Base-by-base conservation (phyloP, 257 asterid genomes). In the Ligustrum vulgare region DNA sequence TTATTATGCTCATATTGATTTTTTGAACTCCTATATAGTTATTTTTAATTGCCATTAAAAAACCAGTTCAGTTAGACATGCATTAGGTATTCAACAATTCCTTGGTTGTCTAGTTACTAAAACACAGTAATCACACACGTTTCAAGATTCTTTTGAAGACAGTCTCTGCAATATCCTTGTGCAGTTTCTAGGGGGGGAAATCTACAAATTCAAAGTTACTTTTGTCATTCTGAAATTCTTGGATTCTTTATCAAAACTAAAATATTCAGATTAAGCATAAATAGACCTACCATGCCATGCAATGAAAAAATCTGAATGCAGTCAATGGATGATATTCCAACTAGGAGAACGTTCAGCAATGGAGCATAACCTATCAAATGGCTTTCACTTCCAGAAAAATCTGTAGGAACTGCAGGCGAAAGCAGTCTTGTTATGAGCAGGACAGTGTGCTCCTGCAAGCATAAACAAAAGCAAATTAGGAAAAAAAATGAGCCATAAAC, bases 241-340 rank as follows among this genome's bases (percentile, higher is more conserved):
- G 60, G 67, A 33, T 33, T 58, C 45, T 64, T 33, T 13, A 49
- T 60, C 63, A 47, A 60, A 73, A 78, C 34, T 72, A 72, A 39
- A 70, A 67, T 64, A 51, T 34, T 69, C 22, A 70, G 34, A 81
- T 70, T 18, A 70, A 43, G 63, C 33, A 34, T 23, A 15, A 70
- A 77, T 4, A 62, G 82, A 91, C 97, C 78, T 90, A 94, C 99
- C 99, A 93, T 83, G 78, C 99, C 99, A 72, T 92, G 98, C 70
- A 90, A 87, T 66, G 98, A 94, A 80, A 94, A 91, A 39, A 91
- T 92, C 86, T 92, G 96, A 70, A 91, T 69, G 74, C 90, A 76
- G 71, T 94, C 98, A 10, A 94, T 51, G 45, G 92, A 78, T 68
- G 98, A 89, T 82, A 94, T 84, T 79, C 97, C 99, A 8, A 88